Conservation (phyloP, 805 yeast species). For the Candida dajiaensis region DNA sequence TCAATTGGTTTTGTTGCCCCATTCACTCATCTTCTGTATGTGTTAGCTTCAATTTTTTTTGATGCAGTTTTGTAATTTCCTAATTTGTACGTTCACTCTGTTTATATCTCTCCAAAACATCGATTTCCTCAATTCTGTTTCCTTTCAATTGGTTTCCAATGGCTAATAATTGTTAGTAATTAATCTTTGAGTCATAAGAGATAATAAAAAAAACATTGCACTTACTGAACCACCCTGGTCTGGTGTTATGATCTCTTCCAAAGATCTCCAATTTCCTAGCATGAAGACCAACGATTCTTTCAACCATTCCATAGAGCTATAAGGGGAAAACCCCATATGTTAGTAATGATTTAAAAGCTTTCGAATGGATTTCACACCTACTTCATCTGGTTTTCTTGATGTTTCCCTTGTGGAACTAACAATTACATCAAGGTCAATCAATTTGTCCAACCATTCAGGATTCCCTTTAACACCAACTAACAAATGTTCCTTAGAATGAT, state of each 20-base stretch:
- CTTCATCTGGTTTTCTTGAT: slow-evolving; percentile 86
- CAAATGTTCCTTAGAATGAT: slow-evolving; percentile 89
- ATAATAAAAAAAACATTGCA: slow-evolving; percentile 2
- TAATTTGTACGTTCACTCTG: neutral
- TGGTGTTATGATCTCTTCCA: slow-evolving; percentile 78
- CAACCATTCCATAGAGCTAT: slow-evolving; percentile 69
- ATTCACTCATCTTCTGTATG: no score
- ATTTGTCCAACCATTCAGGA: slow-evolving; percentile 62
- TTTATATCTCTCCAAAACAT: slow-evolving; percentile 38
- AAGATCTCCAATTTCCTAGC: slow-evolving; percentile 82
- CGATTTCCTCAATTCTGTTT: slow-evolving; percentile 50
- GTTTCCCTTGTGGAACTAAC: slow-evolving; percentile 86
- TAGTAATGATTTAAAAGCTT: slow-evolving; percentile 17
- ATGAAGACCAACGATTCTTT: slow-evolving; percentile 71
- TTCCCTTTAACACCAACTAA: slow-evolving; percentile 81
- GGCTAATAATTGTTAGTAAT: slow-evolving; percentile 27
- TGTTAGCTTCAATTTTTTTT: neutral
- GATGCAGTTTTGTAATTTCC: slow-evolving; percentile 4
- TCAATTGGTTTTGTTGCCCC: no score
- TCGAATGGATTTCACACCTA: slow-evolving; percentile 3
- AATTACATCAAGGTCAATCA: slow-evolving; percentile 68
- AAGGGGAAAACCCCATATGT: slow-evolving; percentile 1
- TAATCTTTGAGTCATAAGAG: neutral
- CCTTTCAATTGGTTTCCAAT: slow-evolving; percentile 76
- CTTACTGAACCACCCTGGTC: slow-evolving; percentile 83